Base-by-base conservation (phyloP, 2,329 filamentous ascomycete species). In the Colletotrichum brevisporum region DNA sequence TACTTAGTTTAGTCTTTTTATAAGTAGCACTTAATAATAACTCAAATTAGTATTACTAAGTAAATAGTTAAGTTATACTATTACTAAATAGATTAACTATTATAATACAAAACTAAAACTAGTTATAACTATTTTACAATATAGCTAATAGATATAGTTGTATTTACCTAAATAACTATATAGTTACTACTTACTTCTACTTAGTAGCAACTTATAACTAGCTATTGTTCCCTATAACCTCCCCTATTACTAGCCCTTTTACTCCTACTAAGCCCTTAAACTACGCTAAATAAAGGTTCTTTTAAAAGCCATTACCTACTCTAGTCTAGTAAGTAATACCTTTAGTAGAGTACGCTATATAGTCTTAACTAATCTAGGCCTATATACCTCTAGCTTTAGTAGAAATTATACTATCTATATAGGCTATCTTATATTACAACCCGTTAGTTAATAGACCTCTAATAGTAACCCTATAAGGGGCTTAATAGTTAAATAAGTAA, bases 371-470 rank as follows among this genome's bases (percentile, higher is more conserved):
- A 6, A 69, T 69, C 39, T 61, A 65, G 2, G 26, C 66, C 3
- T 69, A 69, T 43, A 57, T 61, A 1, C 61, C 66, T 4, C 61
- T 61, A 3, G 60, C 61, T n/a, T 69, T 61, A 18, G 62, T 52
- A 9, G 66, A 69, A 41, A 69, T 69, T 48, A 69, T 69, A 55
- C 66, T 61, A 3, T 55, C 66, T 4, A 69, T 69, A 61, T 61
- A 69, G 41, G 45, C 61, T n/a, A n/a, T n/a, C n/a, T n/a, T n/a
- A n/a, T n/a, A n/a, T n/a, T n/a, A n/a, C n/a, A n/a, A n/a, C n/a
- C n/a, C n/a, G n/a, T n/a, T n/a, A n/a, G n/a, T n/a, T n/a, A n/a
- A n/a, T n/a, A n/a, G n/a, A n/a, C n/a, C n/a, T n/a, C n/a, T n/a
- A n/a, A n/a, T n/a, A n/a, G n/a, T n/a, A n/a, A n/a, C n/a, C n/a